Percentiles rank a stretch among this genome's conserved stretches.
These are phyloP conservation scores for Kalmanozyma brasiliensis DNA, from an alignment of 1,284 basidiomycete species.

Conservation along the genomic window DNA sequence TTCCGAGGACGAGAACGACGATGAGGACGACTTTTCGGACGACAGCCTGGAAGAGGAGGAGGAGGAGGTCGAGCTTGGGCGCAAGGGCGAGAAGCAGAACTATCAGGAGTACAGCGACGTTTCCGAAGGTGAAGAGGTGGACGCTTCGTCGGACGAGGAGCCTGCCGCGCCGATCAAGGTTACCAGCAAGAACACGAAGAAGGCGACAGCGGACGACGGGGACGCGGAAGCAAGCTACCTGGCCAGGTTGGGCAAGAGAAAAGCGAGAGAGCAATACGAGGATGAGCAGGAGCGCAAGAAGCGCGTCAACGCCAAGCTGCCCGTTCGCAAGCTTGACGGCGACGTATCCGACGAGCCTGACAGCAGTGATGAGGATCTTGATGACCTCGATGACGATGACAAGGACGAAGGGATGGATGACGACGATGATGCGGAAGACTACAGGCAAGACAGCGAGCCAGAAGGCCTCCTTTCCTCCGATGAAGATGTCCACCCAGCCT, in stretches of 20 bases:
- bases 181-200: conserved; percentile 8
- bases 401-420: conserved; percentile 10
- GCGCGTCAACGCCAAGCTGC: conserved; percentile 35
- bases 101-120: conserved; percentile 46
- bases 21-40: conserved; percentile 72
- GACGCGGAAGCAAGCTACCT: conserved; percentile 55
- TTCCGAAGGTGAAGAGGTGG: conserved; percentile 44
- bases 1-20: conserved; percentile 28
- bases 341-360: conserved; percentile 9
- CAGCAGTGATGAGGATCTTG: conserved; percentile 13
- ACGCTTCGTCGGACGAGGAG: conserved; percentile 19
- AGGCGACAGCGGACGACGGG: conserved; percentile 17
- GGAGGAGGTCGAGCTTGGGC: conserved; percentile 10
- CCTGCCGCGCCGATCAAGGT: background rate
- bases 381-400: conserved; percentile 10
- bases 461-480: conserved; percentile 14
- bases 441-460: conserved; percentile 25
- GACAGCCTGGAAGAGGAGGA: conserved; percentile 66
- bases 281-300: conserved; percentile 32
- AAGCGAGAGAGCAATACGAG: conserved; percentile 33
- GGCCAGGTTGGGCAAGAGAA: conserved; percentile 40
- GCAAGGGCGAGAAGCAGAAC: conserved; percentile 29
- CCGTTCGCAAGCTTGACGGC: conserved; percentile 29
- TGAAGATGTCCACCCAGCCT: conserved; percentile 15
- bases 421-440: conserved; percentile 1